Percentiles rank a stretch among this genome's conserved stretches.
Conservation (phyloP, 768 basidiomycete species). For the Tricholoma saponaceum region DNA sequence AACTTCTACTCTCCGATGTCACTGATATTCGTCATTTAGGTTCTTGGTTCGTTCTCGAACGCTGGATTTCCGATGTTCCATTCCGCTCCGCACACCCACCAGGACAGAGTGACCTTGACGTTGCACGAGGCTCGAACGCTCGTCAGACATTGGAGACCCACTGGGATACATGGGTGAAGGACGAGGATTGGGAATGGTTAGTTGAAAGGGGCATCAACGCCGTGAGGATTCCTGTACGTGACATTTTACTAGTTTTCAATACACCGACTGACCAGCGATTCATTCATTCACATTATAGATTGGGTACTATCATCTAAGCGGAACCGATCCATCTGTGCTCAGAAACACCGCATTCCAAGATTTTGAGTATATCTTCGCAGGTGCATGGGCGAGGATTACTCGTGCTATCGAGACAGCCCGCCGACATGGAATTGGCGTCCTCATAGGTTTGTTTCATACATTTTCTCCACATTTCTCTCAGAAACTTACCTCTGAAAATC, state of each 20-base stretch:
- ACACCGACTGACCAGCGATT: not conserved
- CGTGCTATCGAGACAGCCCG: slow-evolving; percentile 57
- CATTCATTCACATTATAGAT: slow-evolving; percentile 37
- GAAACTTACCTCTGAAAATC: not conserved
- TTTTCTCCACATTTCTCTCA: not conserved
- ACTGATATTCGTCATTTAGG: no score
- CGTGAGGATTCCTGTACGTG: slow-evolving; percentile 54
- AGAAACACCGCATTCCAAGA: slow-evolving; percentile 62
- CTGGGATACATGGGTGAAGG: slow-evolving; percentile 71
- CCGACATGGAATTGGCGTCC: slow-evolving; percentile 60
- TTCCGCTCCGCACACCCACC: no score
- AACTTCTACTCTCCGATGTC: no score
- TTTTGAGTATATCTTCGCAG: slow-evolving; percentile 44
- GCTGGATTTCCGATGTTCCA: no score
- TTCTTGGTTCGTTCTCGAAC: no score
- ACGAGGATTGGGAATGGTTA: slow-evolving; percentile 64
- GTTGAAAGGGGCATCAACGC: slow-evolving; percentile 53
- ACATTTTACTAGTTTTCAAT: slow-evolving; percentile 16
- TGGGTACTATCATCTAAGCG: slow-evolving; percentile 69
- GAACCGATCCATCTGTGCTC: slow-evolving; percentile 53
- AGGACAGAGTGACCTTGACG: slow-evolving; percentile 65
- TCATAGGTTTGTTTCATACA: slow-evolving; percentile 47
- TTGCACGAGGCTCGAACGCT: slow-evolving; percentile 56
- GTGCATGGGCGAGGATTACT: slow-evolving; percentile 66
- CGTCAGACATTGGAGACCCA: slow-evolving; percentile 52